phyloP scores from a whole-genome alignment of 106 monocot genomes.

The Posidonia australis region DNA sequence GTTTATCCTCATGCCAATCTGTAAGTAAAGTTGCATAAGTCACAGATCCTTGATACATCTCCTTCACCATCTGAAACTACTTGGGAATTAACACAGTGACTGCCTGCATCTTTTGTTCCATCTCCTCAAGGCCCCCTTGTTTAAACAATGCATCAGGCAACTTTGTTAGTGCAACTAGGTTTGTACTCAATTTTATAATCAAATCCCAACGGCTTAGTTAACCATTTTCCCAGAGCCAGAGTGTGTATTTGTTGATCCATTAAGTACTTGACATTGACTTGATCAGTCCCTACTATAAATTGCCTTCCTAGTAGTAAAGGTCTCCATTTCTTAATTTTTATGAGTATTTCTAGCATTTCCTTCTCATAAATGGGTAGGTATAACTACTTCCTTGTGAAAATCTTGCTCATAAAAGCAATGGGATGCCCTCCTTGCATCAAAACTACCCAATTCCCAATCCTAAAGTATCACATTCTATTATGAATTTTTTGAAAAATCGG shows the following conservation, averaged over 20 bases:
- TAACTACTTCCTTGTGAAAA: background rate
- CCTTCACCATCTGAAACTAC: background rate
- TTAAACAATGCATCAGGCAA: background rate
- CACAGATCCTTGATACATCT: background rate
- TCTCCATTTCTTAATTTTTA: background rate
- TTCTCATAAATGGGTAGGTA: background rate
- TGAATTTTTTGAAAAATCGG: too few relatives aligned
- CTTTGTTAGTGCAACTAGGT: background rate
- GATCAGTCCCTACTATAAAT: background rate
- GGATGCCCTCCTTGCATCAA: too few relatives aligned
- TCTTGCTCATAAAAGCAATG: too few relatives aligned
- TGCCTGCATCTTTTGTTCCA: background rate
- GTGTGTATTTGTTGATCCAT: too few relatives aligned
- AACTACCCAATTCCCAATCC: too few relatives aligned
- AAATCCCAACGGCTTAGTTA: too few relatives aligned
- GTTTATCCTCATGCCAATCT: background rate
- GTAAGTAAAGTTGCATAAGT: rapidly evolving
- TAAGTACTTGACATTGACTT: background rate
- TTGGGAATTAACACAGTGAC: too few relatives aligned
- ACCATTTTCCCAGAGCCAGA: background rate
- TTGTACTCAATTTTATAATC: background rate
- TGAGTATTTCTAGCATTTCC: background rate
- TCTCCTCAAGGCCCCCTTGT: background rate
- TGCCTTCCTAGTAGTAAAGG: background rate
- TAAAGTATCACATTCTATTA: too few relatives aligned